These are phyloP conservation scores for Nothopassalora personata DNA, from an alignment of 2,329 filamentous ascomycete species.

Conservation along the genomic window DNA sequence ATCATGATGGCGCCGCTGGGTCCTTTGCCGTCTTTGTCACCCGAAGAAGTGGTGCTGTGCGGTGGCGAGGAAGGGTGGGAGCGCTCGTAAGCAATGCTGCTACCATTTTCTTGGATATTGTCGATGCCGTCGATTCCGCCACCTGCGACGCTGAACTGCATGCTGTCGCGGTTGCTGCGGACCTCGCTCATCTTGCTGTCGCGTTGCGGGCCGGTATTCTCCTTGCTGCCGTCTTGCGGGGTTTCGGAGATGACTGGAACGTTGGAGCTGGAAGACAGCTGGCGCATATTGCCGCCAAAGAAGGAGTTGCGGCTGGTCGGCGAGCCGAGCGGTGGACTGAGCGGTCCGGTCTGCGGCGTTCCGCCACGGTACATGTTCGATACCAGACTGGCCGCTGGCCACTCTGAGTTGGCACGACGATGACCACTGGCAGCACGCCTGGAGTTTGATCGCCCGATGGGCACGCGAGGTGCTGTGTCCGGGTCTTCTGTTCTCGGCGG, in stretches of 20 bases:
- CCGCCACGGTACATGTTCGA: conserved; percentile 85
- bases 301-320: conserved; percentile 56
- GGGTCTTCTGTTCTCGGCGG: conserved; percentile 49
- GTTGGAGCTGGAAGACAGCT: conserved; percentile 44
- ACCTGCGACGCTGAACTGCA: conserved; percentile 18
- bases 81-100: conserved; percentile 28
- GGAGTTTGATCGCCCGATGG: conserved; percentile 55
- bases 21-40: conserved; percentile 26
- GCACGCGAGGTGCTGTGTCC: conserved; percentile 69
- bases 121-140: conserved; percentile 9
- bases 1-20: conserved; percentile 42
- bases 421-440: conserved; percentile 35
- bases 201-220: conserved; percentile 19
- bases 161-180: conserved; percentile 21
- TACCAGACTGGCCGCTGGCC: conserved; percentile 59
- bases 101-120: conserved; percentile 7
- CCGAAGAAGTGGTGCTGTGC: conserved; percentile 48
- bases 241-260: conserved; percentile 34
- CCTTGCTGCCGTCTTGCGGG: conserved; percentile 18
- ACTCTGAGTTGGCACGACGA: conserved; percentile 43
- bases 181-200: conserved; percentile 28
- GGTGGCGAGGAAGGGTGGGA: conserved; percentile 50
- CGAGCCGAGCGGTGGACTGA: conserved; percentile 49
- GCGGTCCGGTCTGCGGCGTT: conserved; percentile 32
- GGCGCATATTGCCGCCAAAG: conserved; percentile 41